These are phyloP conservation scores for Pterulicium gracile DNA, from an alignment of 1,284 basidiomycete genomes.

Conservation along the genomic window DNA sequence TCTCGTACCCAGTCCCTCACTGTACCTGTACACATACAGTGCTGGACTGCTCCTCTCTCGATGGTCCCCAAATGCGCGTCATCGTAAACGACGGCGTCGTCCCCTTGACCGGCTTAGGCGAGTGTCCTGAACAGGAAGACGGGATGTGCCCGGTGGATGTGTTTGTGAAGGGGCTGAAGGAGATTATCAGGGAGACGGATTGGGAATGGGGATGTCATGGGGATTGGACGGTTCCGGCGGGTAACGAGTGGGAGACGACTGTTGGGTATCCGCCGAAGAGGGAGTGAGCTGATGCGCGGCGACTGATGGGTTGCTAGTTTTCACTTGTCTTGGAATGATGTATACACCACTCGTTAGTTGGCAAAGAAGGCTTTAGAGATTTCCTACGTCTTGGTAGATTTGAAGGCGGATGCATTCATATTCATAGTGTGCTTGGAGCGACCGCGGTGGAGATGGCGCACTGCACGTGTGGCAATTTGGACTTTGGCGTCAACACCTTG, in stretches of 20 bases:
- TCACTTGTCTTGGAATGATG: no score
- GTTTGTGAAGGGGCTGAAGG: slow-evolving; percentile 64
- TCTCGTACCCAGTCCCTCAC: no score
- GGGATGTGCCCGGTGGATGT: slow-evolving; percentile 73
- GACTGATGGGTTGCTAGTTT: no score
- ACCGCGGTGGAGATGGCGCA: no score
- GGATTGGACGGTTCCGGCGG: slow-evolving; percentile 53
- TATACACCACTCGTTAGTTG: no score
- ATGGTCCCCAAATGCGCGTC: slow-evolving; percentile 59
- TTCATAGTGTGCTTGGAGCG: no score
- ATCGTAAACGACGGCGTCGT: slow-evolving; percentile 85
- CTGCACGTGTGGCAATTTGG: no score
- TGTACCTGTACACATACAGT: slow-evolving; percentile 24
- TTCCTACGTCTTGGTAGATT: no score
- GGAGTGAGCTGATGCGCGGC: no score
- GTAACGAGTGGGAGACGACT: slow-evolving; percentile 48
- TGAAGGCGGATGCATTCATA: no score
- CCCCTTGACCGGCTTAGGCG: slow-evolving; percentile 66
- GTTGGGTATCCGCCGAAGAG: slow-evolving; percentile 33
- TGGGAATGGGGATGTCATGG: slow-evolving; percentile 71
- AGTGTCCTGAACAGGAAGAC: slow-evolving; percentile 61
- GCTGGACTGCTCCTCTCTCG: slow-evolving; percentile 40
- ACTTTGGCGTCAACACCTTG: no score
- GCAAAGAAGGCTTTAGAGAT: no score
- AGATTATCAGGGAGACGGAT: slow-evolving; percentile 59